A percentile compares a stretch with the other conserved stretches of the same genome.
Evolutionary conservation across 2,329 filamentous ascomycete species (phyloP).

Genomic region (Mycosphaerella sp.): DNA sequence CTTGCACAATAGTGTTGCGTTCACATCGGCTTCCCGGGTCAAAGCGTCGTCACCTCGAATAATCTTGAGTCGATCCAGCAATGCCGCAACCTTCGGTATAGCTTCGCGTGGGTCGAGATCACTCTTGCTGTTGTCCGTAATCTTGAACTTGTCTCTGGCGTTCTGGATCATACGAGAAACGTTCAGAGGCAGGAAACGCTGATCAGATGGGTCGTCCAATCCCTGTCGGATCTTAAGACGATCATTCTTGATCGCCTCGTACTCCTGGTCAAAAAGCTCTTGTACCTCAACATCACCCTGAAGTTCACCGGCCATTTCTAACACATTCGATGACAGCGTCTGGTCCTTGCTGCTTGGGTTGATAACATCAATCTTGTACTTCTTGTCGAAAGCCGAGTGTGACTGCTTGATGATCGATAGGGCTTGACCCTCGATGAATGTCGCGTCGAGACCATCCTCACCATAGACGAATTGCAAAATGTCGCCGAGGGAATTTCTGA

Average conservation of each 20-base stretch:
- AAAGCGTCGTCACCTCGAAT: constrained; percentile 80
- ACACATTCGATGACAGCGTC: constrained; percentile 59
- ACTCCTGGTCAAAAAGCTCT: constrained; percentile 80
- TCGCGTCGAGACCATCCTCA: constrained; percentile 92
- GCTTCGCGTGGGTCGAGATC: constrained; percentile 85
- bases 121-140: constrained; percentile 77
- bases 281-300: constrained; percentile 83
- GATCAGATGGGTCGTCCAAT: constrained; percentile 68
- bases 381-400: constrained; percentile 67
- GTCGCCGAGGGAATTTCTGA: constrained; percentile 93
- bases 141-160: constrained; percentile 82
- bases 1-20: constrained; percentile 87
- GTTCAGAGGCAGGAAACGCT: constrained; percentile 89
- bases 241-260: constrained; percentile 68
- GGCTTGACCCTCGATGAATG: constrained; percentile 85
- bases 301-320: constrained; percentile 84
- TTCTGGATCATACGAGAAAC: constrained; percentile 84
- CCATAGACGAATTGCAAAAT: constrained; percentile 97
- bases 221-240: constrained; percentile 68
- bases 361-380: constrained; percentile 85
- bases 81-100: constrained; percentile 67
- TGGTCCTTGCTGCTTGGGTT: constrained; percentile 48
- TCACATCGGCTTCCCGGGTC: constrained; percentile 78
- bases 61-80: constrained; percentile 73
- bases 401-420: constrained; percentile 82